phyloP scores from a whole-genome alignment of 1,284 basidiomycete species.

The Trametes hirsuta region DNA sequence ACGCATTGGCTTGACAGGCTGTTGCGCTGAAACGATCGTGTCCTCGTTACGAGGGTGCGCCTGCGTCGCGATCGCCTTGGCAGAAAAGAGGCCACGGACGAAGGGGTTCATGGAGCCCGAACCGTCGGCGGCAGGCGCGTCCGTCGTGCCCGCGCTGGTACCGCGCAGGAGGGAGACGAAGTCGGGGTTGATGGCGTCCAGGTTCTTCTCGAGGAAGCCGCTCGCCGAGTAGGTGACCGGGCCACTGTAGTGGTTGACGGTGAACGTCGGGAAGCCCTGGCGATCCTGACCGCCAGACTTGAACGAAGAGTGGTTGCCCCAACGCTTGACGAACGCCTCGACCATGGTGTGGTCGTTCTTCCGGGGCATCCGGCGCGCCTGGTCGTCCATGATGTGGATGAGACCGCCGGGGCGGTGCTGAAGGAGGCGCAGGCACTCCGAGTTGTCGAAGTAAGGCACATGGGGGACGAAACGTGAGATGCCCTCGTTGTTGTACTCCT shows the following conservation, averaged over 20 bases:
- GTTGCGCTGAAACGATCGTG: constrained; percentile 92
- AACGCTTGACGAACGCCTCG: constrained; percentile 91
- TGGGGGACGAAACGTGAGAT: constrained; percentile 73
- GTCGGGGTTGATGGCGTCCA: constrained; percentile 90
- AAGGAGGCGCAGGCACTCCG: constrained; percentile 87
- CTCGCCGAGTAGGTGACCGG: constrained; percentile 92
- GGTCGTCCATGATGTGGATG: constrained; percentile 97
- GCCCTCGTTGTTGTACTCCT: constrained; percentile 88
- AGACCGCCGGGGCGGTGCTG: constrained; percentile 90
- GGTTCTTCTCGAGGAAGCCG: constrained; percentile 87
- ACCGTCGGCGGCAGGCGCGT: constrained; percentile 57
- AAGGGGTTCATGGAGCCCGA: constrained; percentile 88
- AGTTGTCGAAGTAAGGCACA: constrained; percentile 88
- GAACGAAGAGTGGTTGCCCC: constrained; percentile 93
- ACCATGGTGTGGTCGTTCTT: constrained; percentile 96
- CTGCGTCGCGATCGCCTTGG: constrained; percentile 87
- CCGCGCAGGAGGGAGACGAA: constrained; percentile 90
- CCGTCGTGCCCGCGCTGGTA: constrained; percentile 36
- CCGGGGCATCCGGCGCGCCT: constrained; percentile 83
- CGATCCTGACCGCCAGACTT: constrained; percentile 78
- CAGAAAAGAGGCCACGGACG: constrained; percentile 87
- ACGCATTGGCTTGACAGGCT: constrained; percentile 91
- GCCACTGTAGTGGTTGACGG: constrained; percentile 90
- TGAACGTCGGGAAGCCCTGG: constrained; percentile 86
- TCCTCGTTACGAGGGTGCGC: constrained; percentile 91